These are phyloP conservation scores for Aspergillus sp. DNA, from an alignment of 2,329 filamentous ascomycete genomes.

Conservation along the genomic window DNA sequence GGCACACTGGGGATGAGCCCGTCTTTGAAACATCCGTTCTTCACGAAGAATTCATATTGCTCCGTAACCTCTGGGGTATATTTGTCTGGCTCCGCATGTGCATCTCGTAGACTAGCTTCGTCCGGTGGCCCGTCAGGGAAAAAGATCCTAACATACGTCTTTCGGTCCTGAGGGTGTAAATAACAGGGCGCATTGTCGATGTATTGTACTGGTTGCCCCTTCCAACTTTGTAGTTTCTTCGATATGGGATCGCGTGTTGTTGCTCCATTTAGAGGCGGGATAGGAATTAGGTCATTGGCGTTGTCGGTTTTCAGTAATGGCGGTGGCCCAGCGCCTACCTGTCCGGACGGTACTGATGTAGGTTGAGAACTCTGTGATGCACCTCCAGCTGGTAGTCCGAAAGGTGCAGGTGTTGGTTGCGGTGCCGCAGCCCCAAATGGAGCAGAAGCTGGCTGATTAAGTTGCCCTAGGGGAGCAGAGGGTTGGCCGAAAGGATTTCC, in stretches of 20 bases:
- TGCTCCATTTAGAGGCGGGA: slow-evolving; percentile 38
- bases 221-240: slow-evolving; percentile 57
- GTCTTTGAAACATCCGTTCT: slow-evolving; percentile 67
- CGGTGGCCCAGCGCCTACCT: slow-evolving; percentile 26
- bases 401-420: slow-evolving; percentile 33
- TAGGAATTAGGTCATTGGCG: slow-evolving; percentile 32
- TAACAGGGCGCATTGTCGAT: slow-evolving; percentile 52
- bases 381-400: slow-evolving; percentile 34
- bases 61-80: slow-evolving; percentile 56
- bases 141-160: slow-evolving; percentile 65
- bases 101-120: slow-evolving; percentile 43
- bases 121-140: slow-evolving; percentile 69
- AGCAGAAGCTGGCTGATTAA: slow-evolving; percentile 19
- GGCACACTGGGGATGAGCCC: slow-evolving; percentile 74
- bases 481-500: slow-evolving; percentile 31
- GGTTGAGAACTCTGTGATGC: slow-evolving; percentile 28
- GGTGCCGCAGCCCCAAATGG: slow-evolving; percentile 31
- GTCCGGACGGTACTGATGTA: slow-evolving; percentile 12
- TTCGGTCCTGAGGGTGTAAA: slow-evolving; percentile 53
- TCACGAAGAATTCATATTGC: slow-evolving; percentile 64
- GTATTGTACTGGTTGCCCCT: slow-evolving; percentile 64
- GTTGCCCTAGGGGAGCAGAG: slow-evolving; percentile 29
- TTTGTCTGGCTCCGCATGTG: slow-evolving; percentile 53
- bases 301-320: slow-evolving; percentile 28
- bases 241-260: slow-evolving; percentile 36